A percentile compares a stretch with the other conserved stretches of the same genome.
phyloP scores from a whole-genome alignment of 2,329 filamentous ascomycete genomes.

The Westerdykella aurantiaca region DNA sequence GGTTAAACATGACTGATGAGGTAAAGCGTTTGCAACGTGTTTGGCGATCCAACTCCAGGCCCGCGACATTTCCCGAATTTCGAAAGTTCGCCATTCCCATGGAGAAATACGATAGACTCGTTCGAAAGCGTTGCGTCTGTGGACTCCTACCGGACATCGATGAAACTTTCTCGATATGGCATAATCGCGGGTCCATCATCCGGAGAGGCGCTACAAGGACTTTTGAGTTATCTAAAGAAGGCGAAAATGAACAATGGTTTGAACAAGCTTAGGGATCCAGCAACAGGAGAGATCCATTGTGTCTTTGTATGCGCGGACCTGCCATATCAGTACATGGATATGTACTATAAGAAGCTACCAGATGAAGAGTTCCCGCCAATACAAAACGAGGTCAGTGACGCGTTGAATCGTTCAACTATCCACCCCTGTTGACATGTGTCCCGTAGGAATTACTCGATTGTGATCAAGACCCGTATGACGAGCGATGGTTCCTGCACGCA shows the following conservation, averaged over 20 bases:
- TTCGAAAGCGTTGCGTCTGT: slow-evolving; percentile 53
- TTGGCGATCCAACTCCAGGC: slow-evolving; percentile 54
- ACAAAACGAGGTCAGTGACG: slow-evolving; percentile 38
- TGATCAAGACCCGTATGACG: slow-evolving; percentile 6
- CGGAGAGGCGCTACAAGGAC: slow-evolving; percentile 51
- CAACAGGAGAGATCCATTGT: slow-evolving; percentile 47
- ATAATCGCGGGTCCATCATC: slow-evolving; percentile 57
- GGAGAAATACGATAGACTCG: slow-evolving; percentile 50
- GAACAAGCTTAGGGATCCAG: slow-evolving; percentile 39
- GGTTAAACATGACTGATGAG: slow-evolving; percentile 14
- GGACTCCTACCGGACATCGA: slow-evolving; percentile 50
- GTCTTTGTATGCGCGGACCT: slow-evolving; percentile 60
- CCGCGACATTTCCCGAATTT: slow-evolving; percentile 49
- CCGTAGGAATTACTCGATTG: not conserved
- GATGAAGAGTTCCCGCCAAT: slow-evolving; percentile 47
- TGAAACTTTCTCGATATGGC: slow-evolving; percentile 53
- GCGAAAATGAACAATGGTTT: slow-evolving; percentile 45
- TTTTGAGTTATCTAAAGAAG: slow-evolving; percentile 48
- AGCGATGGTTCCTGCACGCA: slow-evolving; percentile 4
- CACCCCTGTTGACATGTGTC: not conserved
- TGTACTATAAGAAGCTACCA: slow-evolving; percentile 55
- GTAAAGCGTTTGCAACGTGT: slow-evolving; percentile 50
- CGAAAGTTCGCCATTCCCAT: slow-evolving; percentile 54
- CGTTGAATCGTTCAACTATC: not conserved
- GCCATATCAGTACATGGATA: slow-evolving; percentile 57